Evolutionary conservation across 352 stramenopile species (phyloP).

Genomic region (Phytophthora hybrid): DNA sequence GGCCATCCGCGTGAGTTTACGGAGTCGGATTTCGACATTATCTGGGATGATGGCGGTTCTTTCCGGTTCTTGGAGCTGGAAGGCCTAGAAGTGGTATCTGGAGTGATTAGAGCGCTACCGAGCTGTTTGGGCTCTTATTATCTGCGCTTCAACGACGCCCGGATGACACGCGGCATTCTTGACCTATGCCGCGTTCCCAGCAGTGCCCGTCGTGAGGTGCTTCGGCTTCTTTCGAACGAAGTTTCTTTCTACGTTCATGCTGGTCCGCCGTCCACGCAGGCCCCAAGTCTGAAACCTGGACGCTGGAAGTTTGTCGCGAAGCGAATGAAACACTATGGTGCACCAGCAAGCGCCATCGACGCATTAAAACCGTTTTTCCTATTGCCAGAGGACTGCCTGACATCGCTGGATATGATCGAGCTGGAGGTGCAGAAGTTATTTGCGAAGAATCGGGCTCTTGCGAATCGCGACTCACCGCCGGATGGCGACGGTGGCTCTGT

Average conservation of each 20-base stretch:
- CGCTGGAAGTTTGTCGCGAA: constrained; percentile 82
- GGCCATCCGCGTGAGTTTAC: constrained; percentile 85
- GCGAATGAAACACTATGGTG: constrained; percentile 70
- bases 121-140: constrained; percentile 79
- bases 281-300: constrained; percentile 67
- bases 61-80: constrained; percentile 84
- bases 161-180: constrained; percentile 73
- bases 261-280: constrained; percentile 63
- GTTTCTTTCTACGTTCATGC: constrained; percentile 72
- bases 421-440: constrained; percentile 73
- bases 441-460: constrained; percentile 46
- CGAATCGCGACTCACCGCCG: constrained; percentile 28
- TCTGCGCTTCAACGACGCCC: constrained; percentile 81
- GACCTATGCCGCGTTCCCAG: constrained; percentile 70
- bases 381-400: constrained; percentile 68
- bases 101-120: constrained; percentile 73
- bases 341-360: constrained; percentile 58
- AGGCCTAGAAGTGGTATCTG: constrained; percentile 76
- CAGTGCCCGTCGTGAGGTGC: constrained; percentile 66
- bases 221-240: constrained; percentile 83
- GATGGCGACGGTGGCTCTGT: constrained; percentile 25
- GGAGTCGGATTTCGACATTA: constrained; percentile 86
- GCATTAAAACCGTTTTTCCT: constrained; percentile 80
- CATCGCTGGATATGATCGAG: constrained; percentile 73
- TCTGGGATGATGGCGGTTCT: constrained; percentile 77